phyloP scores from a whole-genome alignment of 1,284 basidiomycete species.

The Singerocomus inundabilis region DNA sequence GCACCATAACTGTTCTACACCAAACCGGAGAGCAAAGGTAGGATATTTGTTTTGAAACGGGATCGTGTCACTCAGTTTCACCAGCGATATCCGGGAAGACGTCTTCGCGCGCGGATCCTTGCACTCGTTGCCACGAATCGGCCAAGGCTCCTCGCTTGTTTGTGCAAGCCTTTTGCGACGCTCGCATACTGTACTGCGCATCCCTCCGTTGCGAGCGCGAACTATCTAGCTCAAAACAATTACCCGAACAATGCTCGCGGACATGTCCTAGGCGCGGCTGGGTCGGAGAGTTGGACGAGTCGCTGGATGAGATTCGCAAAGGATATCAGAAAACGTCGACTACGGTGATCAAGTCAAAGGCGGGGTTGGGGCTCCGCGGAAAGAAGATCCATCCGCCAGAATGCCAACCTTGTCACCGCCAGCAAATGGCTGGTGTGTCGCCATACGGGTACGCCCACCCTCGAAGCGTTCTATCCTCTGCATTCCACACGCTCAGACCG shows the following conservation, averaged over 20 bases:
- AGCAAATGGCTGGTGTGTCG: neutral
- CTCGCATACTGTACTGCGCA: neutral
- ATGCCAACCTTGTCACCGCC: neutral
- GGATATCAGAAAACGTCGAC: neutral
- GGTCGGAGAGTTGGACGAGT: neutral
- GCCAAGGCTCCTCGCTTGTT: neutral
- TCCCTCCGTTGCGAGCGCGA: neutral
- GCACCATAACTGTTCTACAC: neutral
- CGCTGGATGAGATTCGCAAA: neutral
- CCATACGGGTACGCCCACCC: neutral
- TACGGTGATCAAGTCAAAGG: neutral
- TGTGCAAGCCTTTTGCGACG: neutral
- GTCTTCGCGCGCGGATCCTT: neutral
- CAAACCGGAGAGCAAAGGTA: neutral
- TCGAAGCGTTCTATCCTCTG: neutral
- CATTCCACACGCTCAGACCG: neutral
- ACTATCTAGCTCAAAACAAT: neutral
- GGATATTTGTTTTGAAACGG: neutral
- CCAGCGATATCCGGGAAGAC: neutral
- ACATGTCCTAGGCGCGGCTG: no score
- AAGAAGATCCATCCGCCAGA: neutral
- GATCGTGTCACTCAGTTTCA: neutral
- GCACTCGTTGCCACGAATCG: neutral
- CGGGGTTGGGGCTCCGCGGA: neutral
- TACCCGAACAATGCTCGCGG: no score